Base-by-base conservation (phyloP, 2,329 filamentous ascomycete genomes). In the Aspergillus vadensis region DNA sequence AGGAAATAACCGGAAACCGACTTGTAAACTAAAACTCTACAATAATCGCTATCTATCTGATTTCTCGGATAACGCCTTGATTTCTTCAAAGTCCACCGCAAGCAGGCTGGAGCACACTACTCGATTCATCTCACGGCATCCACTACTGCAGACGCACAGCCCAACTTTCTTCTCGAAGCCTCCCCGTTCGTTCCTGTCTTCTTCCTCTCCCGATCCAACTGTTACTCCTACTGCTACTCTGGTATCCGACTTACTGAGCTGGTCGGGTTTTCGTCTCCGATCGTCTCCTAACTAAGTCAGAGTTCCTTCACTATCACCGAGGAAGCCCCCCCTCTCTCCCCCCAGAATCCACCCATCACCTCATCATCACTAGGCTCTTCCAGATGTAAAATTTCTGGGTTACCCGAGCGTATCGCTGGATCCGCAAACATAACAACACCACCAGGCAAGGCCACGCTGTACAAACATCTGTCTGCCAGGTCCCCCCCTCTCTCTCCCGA, bases 81-180 rank as follows among this genome's bases (percentile, higher is more conserved):
- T 36, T 44, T 52, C 50, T 44, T 47, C 41, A 41, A 32, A 25
- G 25, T 17, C 21, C 12, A 36, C 32, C 5, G 32, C 32, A 36
- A 36, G 32, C 32, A 36, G 32, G 36, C 38, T 44, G 25, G 39
- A 47, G n/a, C 41, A 57, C 36, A 57, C 36, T 27, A 57, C 32
- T 38, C 47, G 38, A 56, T 56, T 41, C 44, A 55, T 53, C 36
- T n/a, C 53, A 39, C 54, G 47, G 43, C 54, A 55, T 56, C 59
- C 59, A 57, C 63, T 60, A 56, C 58, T 63, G 63, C 63, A 65
- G 58, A 63, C 60, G 64, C 64, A 67, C 62, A 65, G 57, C 57
- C 64, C 65, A 63, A 65, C 38, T 57, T 64, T 58, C 63, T 68
- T 68, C 66, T 68, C 65, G 66, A 68, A 68, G 63, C 59, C 56